These are phyloP conservation scores for Fraxinus platypoda DNA, from an alignment of 305 asterid species.

Conservation along the genomic window DNA sequence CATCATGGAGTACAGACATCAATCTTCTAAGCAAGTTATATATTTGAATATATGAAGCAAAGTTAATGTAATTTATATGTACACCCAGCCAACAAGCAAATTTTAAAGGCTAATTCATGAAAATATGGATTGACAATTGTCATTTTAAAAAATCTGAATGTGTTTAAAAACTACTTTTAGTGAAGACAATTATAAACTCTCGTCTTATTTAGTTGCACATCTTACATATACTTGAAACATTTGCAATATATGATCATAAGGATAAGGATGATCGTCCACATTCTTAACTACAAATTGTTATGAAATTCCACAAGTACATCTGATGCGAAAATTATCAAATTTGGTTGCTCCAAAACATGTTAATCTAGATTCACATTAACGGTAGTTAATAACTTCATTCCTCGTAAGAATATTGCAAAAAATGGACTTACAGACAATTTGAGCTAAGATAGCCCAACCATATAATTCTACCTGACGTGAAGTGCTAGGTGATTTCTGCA, in stretches of 20 bases:
- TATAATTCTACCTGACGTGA: slow-evolving; percentile 62
- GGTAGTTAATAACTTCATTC: background rate
- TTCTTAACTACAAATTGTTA: background rate
- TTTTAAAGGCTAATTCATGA: background rate
- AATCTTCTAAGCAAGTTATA: slow-evolving; percentile 2
- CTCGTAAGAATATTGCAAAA: background rate
- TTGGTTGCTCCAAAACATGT: background rate
- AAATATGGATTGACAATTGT: background rate
- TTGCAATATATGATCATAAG: background rate
- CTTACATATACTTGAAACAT: background rate
- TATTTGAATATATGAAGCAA: slow-evolving; percentile 1
- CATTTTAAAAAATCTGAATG: background rate
- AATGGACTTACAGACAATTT: background rate
- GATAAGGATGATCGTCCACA: background rate
- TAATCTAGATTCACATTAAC: background rate
- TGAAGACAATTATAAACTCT: background rate
- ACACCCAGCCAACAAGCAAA: slow-evolving; percentile 4
- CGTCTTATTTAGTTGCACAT: background rate
- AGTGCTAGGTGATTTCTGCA: slow-evolving; percentile 78
- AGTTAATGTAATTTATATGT: slow-evolving; percentile 2
- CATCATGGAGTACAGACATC: slow-evolving; percentile 22
- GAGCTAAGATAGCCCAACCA: background rate
- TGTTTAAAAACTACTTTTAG: background rate
- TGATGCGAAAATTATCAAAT: background rate
- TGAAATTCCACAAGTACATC: background rate